Conservation (phyloP, 306 rosid species). For the Delonix regia region DNA sequence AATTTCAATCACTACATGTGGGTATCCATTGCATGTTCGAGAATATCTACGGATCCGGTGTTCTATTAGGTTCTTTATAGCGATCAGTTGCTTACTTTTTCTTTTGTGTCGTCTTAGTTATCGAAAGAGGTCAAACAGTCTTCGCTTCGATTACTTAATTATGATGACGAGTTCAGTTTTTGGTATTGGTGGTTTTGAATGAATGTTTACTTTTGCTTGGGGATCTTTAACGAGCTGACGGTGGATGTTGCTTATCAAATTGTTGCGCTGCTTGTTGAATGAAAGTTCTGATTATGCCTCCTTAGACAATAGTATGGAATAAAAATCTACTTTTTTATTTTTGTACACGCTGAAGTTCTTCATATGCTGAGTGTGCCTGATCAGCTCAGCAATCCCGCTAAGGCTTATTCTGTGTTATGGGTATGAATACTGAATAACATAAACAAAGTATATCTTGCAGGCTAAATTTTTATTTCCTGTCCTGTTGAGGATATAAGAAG, state of each 20-base stretch:
- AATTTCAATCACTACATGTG: slow-evolving; percentile 5
- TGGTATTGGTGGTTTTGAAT: neutral
- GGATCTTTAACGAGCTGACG: slow-evolving; percentile 12
- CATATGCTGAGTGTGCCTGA: neutral
- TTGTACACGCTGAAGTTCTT: slow-evolving; percentile 3
- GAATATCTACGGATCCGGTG: slow-evolving; percentile 61
- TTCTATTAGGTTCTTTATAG: slow-evolving; percentile 19
- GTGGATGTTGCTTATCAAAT: slow-evolving; percentile 9
- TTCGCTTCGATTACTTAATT: slow-evolving; percentile 1
- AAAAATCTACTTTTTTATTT: neutral
- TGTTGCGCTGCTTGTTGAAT: slow-evolving; percentile 14
- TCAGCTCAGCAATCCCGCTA: neutral
- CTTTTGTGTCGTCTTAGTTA: slow-evolving; percentile 5
- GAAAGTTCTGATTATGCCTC: slow-evolving; percentile 18
- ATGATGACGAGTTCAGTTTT: slow-evolving; percentile 18
- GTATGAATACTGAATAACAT: neutral
- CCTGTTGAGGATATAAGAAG: neutral
- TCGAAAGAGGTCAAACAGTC: neutral
- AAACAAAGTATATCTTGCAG: neutral
- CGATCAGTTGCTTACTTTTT: slow-evolving; percentile 16
- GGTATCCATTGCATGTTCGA: slow-evolving; percentile 47
- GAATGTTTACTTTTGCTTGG: slow-evolving; percentile 7
- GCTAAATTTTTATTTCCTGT: neutral
- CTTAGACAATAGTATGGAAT: neutral
- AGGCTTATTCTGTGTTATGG: neutral